These are phyloP conservation scores for Malus orientalis DNA, from an alignment of 306 rosid species.

Conservation along the genomic window DNA sequence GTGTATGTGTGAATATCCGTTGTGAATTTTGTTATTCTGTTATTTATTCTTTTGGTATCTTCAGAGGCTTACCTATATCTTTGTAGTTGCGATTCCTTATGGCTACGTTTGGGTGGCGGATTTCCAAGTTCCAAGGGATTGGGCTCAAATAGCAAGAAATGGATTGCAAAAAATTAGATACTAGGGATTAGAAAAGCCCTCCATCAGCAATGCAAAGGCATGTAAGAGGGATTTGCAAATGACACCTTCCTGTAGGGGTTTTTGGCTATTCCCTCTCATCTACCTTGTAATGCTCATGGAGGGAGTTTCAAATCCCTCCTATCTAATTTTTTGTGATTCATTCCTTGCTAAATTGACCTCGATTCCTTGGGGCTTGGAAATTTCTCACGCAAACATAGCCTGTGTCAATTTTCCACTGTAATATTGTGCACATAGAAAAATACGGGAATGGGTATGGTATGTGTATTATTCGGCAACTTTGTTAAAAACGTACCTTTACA, in stretches of 20 bases:
- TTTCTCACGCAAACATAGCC: background rate
- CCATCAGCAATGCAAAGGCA: background rate
- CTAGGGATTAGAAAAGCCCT: background rate
- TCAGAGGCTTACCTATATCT: background rate
- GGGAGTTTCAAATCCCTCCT: too few relatives aligned
- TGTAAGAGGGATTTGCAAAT: too few relatives aligned
- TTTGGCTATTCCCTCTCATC: too few relatives aligned
- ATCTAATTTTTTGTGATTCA: background rate
- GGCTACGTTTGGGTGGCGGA: background rate
- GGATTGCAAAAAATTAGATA: background rate
- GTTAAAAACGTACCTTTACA: too few relatives aligned
- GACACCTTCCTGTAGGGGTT: too few relatives aligned
- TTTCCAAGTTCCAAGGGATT: background rate
- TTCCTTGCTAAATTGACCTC: background rate
- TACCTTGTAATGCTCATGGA: too few relatives aligned
- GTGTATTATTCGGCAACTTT: too few relatives aligned
- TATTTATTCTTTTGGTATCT: background rate
- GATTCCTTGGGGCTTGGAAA: background rate
- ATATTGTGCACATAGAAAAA: background rate
- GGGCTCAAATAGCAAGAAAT: too few relatives aligned
- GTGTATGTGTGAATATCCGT: background rate
- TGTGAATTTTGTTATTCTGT: background rate
- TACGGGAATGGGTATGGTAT: too few relatives aligned
- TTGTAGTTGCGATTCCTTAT: background rate
- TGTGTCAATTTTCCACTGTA: background rate